Percentiles rank a stretch among this genome's conserved stretches.
Conservation (phyloP, 257 asterid species). For the Plantago elongata region DNA sequence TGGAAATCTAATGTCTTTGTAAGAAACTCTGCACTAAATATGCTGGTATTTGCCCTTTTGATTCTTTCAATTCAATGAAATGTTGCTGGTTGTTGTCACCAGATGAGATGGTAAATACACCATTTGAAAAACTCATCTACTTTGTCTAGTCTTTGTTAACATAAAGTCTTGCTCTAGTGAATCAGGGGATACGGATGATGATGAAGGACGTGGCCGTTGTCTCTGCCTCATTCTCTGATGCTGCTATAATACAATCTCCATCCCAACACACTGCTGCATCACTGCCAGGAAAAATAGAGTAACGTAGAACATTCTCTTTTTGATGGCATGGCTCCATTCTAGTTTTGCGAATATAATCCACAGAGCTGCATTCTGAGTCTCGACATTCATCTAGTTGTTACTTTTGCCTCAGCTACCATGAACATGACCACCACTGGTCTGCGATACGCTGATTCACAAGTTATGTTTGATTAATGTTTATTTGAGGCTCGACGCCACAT, state of each 20-base stretch:
- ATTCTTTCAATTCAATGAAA: no score
- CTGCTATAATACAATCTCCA: not conserved
- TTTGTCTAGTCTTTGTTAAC: not conserved
- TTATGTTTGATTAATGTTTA: not conserved
- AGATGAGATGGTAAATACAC: no score
- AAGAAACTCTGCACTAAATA: no score
- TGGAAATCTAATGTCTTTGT: no score
- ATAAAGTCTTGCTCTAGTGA: conserved; percentile 35
- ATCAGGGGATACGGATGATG: conserved; percentile 52
- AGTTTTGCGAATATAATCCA: not conserved
- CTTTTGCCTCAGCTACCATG: conserved; percentile 10
- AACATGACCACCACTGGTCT: not conserved
- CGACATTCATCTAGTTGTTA: not conserved
- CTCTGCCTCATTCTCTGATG: conserved; percentile 66
- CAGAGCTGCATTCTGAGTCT: not conserved
- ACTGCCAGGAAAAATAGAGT: not conserved
- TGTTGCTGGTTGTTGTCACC: no score
- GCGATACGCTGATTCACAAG: not conserved
- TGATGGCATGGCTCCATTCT: not conserved
- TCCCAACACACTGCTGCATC: not conserved
- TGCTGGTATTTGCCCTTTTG: no score
- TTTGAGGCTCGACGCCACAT: conserved; percentile 2
- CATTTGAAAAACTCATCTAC: no score
- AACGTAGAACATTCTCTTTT: not conserved
- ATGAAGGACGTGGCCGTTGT: conserved; percentile 60